A percentile compares a stretch with the other conserved stretches of the same genome.
Conservation (phyloP, 371 early-diverging fungal genomes). For the Saksenaea vasiformis region DNA sequence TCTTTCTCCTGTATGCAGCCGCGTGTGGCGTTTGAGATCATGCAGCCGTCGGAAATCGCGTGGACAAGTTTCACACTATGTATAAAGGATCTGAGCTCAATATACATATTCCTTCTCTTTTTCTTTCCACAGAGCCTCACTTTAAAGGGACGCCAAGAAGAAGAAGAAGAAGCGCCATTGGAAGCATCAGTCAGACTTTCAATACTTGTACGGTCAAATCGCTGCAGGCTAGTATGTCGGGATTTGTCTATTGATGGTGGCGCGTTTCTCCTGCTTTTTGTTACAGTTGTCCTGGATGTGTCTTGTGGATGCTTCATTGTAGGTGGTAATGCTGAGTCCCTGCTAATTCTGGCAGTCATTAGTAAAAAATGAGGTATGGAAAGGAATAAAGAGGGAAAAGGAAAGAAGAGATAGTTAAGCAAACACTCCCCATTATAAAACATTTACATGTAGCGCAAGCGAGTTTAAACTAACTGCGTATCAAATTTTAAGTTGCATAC, state of each 20-base stretch:
- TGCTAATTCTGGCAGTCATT: background rate
- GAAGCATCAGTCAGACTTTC: background rate
- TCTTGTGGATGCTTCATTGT: background rate
- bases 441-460: background rate
- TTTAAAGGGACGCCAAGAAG: background rate
- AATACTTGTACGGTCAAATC: background rate
- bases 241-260: background rate
- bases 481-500: too few relatives aligned
- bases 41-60: conserved; percentile 60
- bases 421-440: background rate
- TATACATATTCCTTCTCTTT: background rate
- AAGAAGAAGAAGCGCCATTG: background rate
- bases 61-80: conserved; percentile 41
- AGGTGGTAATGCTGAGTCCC: background rate
- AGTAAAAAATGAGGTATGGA: background rate
- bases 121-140: background rate
- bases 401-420: background rate
- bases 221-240: background rate
- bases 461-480: background rate
- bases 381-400: background rate
- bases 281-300: background rate
- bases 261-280: background rate
- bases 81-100: background rate
- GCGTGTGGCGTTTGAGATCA: conserved; percentile 64
- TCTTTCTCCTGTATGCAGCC: conserved; percentile 63